phyloP scores from a whole-genome alignment of 192 early-diverging fungal species.

The Coemansia sp. region DNA sequence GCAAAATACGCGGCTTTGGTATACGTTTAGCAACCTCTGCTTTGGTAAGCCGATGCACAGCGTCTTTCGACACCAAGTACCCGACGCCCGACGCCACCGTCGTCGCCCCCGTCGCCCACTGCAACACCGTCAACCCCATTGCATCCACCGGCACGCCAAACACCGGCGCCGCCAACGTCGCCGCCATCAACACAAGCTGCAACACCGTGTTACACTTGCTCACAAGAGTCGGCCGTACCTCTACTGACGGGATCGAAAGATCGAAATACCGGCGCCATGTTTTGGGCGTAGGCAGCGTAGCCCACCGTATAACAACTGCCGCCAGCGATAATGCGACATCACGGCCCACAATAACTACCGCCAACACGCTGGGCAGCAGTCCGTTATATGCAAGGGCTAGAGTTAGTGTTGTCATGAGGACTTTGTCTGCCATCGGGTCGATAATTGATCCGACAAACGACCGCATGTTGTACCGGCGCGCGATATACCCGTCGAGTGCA shows the following conservation, averaged over 20 bases:
- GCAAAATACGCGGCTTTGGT: slow-evolving; percentile 32
- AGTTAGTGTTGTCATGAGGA: slow-evolving; percentile 86
- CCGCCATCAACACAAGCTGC: slow-evolving; percentile 79
- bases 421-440: slow-evolving; percentile 93
- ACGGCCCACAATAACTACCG: slow-evolving; percentile 78
- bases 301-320: slow-evolving; percentile 83
- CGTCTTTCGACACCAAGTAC: slow-evolving; percentile 72
- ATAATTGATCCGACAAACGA: slow-evolving; percentile 85
- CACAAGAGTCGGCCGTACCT: slow-evolving; percentile 84
- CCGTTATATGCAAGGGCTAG: slow-evolving; percentile 70
- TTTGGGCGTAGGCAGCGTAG: slow-evolving; percentile 84
- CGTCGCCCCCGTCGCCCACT: slow-evolving; percentile 63
- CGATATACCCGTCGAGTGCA: slow-evolving; percentile 86
- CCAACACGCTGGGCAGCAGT: slow-evolving; percentile 74
- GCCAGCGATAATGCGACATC: slow-evolving; percentile 78
- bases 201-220: slow-evolving; percentile 90
- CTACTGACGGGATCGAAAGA: slow-evolving; percentile 83
- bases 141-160: slow-evolving; percentile 62
- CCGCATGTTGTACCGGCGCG: slow-evolving; percentile 80
- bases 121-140: slow-evolving; percentile 59
- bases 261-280: slow-evolving; percentile 84
- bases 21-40: slow-evolving; percentile 49
- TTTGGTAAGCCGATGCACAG: slow-evolving; percentile 64
- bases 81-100: slow-evolving; percentile 77
- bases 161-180: slow-evolving; percentile 70